These are phyloP conservation scores for Pseudogymnoascus sp. DNA, from an alignment of 2,329 filamentous ascomycete genomes.

Conservation along the genomic window DNA sequence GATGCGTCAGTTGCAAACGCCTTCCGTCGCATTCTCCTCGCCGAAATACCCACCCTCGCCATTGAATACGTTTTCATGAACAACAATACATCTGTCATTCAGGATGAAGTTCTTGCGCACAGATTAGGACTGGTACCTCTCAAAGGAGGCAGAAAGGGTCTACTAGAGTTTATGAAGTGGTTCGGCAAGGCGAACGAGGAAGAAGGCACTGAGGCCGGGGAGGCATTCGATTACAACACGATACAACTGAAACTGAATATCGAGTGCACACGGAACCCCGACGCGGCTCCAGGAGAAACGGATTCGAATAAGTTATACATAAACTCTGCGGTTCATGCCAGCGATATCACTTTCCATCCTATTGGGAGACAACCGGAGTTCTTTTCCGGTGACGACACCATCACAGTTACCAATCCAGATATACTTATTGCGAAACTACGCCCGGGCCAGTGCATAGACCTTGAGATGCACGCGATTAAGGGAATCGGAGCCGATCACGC, in stretches of 20 bases:
- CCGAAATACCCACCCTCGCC: conserved; percentile 88
- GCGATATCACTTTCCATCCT: conserved; percentile 67
- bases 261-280: conserved; percentile 70
- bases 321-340: conserved; percentile 75
- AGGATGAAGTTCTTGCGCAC: conserved; percentile 92
- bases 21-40: conserved; percentile 90
- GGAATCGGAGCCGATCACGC: conserved; percentile 90
- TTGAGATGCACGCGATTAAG: conserved; percentile 91
- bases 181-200: conserved; percentile 61
- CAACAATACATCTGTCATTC: conserved; percentile 96
- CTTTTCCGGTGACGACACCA: conserved; percentile 60
- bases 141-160: conserved; percentile 65
- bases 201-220: conserved; percentile 47
- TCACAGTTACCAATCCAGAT: conserved; percentile 77
- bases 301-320: conserved; percentile 81
- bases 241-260: conserved; percentile 69
- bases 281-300: conserved; percentile 62
- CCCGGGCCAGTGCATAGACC: conserved; percentile 76
- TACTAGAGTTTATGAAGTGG: conserved; percentile 73
- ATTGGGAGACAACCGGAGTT: conserved; percentile 63
- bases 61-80: conserved; percentile 89
- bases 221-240: conserved; percentile 74
- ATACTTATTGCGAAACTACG: conserved; percentile 92
- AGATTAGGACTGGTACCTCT: conserved; percentile 87
- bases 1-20: conserved; percentile 94